Base-by-base conservation (phyloP, 2,329 filamentous ascomycete species). In the Acarospora socialis region DNA sequence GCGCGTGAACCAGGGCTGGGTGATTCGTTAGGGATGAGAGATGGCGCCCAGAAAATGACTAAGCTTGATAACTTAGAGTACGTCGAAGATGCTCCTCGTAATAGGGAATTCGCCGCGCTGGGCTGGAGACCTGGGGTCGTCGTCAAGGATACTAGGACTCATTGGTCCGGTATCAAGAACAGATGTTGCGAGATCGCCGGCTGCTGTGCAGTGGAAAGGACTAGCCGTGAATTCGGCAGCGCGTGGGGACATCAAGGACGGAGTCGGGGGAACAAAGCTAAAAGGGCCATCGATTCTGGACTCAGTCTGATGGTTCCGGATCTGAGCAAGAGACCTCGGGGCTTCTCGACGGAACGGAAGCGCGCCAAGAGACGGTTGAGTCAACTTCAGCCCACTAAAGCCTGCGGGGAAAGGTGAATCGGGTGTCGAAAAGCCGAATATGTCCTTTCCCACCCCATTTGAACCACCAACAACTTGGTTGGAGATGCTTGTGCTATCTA, bases 51-150 rank as follows among this genome's bases (percentile, higher is more conserved):
- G n/a, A n/a, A n/a, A n/a, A n/a, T n/a, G n/a, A n/a, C n/a, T n/a
- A n/a, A n/a, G n/a, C n/a, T n/a, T n/a, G n/a, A n/a, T n/a, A n/a
- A n/a, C n/a, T 64, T 56, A 68, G 39, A 68, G 49, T 17, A 66
- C 58, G 38, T 66, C 63, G 45, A 58, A 58, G 31, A 68, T 68
- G 44, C 59, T 66, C 16, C 64, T 53, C 24, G 55, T 57, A 27
- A 67, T 66, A 4, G 63, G 63, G 40, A 55, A 64, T 31, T 54
- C 57, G 14, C 63, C 63, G 21, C 55, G 55, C 30, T 60, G 58
- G 3, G 60, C 57, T 12, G 64, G 64, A 45, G 63, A 66, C 36
- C 64, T 49, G 7, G 64, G 64, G 41, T 67, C 60, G 21, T 51
- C 49, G 30, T 53, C 48, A 14, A 53, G 41, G 29, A 33, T 24